Base-by-base conservation (phyloP, 2,329 filamentous ascomycete genomes). In the Colletotrichum sp. region DNA sequence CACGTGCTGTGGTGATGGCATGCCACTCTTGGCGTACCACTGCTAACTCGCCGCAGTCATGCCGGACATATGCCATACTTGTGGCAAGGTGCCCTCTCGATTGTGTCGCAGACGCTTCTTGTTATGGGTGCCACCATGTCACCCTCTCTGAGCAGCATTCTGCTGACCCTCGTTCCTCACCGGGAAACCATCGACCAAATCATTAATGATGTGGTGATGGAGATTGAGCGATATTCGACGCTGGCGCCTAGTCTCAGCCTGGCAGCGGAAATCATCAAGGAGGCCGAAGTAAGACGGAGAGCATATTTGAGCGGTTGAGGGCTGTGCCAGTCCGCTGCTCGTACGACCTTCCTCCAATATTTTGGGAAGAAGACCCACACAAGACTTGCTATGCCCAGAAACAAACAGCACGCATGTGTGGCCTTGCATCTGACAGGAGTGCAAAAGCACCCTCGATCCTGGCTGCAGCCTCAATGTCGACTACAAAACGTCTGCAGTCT, bases 81-180 rank as follows among this genome's bases (percentile, higher is more conserved):
- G 24, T 97, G 94, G 93, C 95, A 96, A 86, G 94, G 94, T 21
- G 94, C 94, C 10, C 88, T 97, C 48, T 96, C 94, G 26, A 95
- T 97, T 81, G 94, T 96, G 26, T 95, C 94, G 7, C 95, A 97
- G 83, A 94, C 94, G 3, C 87, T 97, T 18, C 88, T 97, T 59
- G 91, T 97, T 39, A 96, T 97, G 94, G 95, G 94, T 8, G 94
- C 94, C 18, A 95, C 93, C 18, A 94, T 96, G 92, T 96, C 93
- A 10, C 92, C 93, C 2, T 93, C 93, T 7, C 90, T 96, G 5
- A 92, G 91, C 28, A 89, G 87, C 66, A 92, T 96, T 55, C 87
- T 96, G 82, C 77, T 90, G 65, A 88, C 86, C 4, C 81, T 93
- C 28, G 88, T 92, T 6, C 87, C 90, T 34, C 88, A 89, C 77